Conservation (phyloP, 1,284 basidiomycete genomes). For the Farysia itapuensis region DNA sequence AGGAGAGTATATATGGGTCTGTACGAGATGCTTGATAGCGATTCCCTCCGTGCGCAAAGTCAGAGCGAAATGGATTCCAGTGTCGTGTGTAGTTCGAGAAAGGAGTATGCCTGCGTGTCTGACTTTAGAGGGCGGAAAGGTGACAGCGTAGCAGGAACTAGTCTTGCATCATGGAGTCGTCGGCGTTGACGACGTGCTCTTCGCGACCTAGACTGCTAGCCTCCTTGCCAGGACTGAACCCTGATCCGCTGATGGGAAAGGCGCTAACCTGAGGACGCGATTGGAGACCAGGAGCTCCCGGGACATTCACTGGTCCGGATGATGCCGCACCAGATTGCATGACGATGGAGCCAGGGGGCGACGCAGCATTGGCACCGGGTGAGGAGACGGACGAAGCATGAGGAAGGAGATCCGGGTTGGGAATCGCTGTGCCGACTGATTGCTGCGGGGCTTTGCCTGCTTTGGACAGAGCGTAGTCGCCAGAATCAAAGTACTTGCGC, state of each 20-base stretch:
- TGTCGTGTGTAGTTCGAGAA: too few species aligned
- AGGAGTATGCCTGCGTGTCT: too few species aligned
- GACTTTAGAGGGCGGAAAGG: too few species aligned
- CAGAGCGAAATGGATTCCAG: too few species aligned
- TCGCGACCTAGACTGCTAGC: constrained; percentile 40
- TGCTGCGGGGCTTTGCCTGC: constrained; percentile 85
- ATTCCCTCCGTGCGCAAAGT: too few species aligned
- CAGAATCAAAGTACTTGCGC: constrained; percentile 96
- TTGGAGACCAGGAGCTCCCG: constrained; percentile 67
- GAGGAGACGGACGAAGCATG: constrained; percentile 57
- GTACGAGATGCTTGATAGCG: too few species aligned
- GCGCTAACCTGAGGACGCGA: constrained; percentile 59
- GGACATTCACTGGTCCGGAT: constrained; percentile 72
- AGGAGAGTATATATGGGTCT: too few species aligned
- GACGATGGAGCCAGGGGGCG: constrained; percentile 71
- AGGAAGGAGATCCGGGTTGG: constrained; percentile 74
- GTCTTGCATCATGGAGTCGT: constrained; percentile 49
- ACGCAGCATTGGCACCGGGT: constrained; percentile 68
- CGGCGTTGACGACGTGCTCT: constrained; percentile 41
- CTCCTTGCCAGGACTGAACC: constrained; percentile 44
- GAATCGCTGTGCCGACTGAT: constrained; percentile 87
- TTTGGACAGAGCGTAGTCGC: constrained; percentile 93
- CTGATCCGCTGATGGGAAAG: constrained; percentile 37
- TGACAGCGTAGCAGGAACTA: too few species aligned
- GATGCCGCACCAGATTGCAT: constrained; percentile 65